Evolutionary conservation across 2,329 filamentous ascomycete genomes (phyloP).

Genomic region (Boeremia lycopersici): DNA sequence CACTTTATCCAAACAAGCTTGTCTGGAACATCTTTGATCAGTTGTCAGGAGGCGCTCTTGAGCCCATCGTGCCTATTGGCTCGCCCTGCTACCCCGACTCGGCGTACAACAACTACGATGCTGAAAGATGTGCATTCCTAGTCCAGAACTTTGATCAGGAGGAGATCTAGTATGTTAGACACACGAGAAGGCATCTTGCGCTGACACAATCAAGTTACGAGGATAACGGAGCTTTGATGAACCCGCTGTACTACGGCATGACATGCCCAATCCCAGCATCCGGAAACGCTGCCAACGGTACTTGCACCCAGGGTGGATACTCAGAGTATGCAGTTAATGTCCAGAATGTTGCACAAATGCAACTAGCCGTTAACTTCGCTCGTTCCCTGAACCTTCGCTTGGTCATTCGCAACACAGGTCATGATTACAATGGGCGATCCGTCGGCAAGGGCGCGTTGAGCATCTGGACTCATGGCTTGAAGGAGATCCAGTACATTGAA

Average conservation of each 20-base stretch:
- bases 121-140: slow-evolving; percentile 29
- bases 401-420: slow-evolving; percentile 41
- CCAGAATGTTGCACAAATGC: slow-evolving; percentile 39
- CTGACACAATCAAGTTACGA: slow-evolving; percentile 23
- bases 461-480: slow-evolving; percentile 40
- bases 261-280: slow-evolving; percentile 31
- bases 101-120: slow-evolving; percentile 37
- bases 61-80: slow-evolving; percentile 35
- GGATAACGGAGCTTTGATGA: slow-evolving; percentile 36
- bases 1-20: slow-evolving; percentile 26
- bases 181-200: background rate
- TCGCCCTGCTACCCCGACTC: slow-evolving; percentile 38
- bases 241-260: slow-evolving; percentile 38
- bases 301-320: slow-evolving; percentile 40
- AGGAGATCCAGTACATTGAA: slow-evolving; percentile 37
- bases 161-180: slow-evolving; percentile 27
- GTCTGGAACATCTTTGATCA: slow-evolving; percentile 30
- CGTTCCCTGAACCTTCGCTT: slow-evolving; percentile 40
- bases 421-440: slow-evolving; percentile 40
- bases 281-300: slow-evolving; percentile 25
- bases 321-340: slow-evolving; percentile 37
- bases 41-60: slow-evolving; percentile 32
- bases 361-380: slow-evolving; percentile 43
- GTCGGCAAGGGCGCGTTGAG: slow-evolving; percentile 36
- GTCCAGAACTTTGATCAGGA: slow-evolving; percentile 23